Conservation (phyloP, 257 asterid species). For the Paulownia fortunei region DNA sequence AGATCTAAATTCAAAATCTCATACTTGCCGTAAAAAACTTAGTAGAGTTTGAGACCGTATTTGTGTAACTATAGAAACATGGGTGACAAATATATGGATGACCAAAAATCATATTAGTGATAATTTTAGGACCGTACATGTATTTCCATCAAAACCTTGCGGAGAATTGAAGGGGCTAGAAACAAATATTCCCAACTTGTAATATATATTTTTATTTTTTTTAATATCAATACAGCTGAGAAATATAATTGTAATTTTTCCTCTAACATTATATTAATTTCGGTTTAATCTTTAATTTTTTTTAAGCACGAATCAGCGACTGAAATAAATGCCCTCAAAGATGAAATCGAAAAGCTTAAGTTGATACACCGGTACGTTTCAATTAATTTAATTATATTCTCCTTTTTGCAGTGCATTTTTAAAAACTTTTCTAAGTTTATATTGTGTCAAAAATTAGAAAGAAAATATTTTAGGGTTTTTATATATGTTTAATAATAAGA, state of each 20-base stretch:
- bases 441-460: not conserved
- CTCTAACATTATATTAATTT: too few relatives aligned
- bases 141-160: too few relatives aligned
- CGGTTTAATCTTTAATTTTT: not conserved
- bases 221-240: not conserved
- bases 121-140: too few relatives aligned
- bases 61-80: too few relatives aligned
- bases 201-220: not conserved
- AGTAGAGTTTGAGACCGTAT: too few relatives aligned
- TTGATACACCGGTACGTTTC: slow-evolving; percentile 48
- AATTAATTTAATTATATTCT: not conserved
- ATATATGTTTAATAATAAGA: not conserved
- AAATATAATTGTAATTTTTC: not conserved
- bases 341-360: slow-evolving; percentile 59
- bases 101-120: too few relatives aligned
- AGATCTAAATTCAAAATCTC: too few relatives aligned
- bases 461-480: not conserved
- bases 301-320: slow-evolving; percentile 41
- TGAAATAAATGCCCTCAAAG: slow-evolving; percentile 49
- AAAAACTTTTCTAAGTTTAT: too few relatives aligned
- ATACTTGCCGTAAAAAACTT: too few relatives aligned
- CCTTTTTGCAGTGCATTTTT: too few relatives aligned
- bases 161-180: not conserved
- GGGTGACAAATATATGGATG: too few relatives aligned
- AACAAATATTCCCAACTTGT: not conserved